These are phyloP conservation scores for Saturnispora sekii DNA, from an alignment of 805 yeast genomes.

Conservation along the genomic window DNA sequence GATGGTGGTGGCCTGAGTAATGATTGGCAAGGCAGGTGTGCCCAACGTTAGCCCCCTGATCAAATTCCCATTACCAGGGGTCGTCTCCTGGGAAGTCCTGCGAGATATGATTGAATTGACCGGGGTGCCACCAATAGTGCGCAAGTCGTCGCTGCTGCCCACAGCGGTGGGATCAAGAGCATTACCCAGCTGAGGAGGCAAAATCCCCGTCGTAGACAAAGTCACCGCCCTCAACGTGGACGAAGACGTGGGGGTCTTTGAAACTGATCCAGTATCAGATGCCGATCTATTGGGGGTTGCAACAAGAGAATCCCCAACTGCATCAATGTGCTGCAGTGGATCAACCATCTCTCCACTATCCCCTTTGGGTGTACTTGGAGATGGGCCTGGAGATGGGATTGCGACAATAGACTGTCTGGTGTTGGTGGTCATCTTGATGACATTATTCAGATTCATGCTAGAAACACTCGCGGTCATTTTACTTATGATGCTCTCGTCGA, in stretches of 20 bases:
- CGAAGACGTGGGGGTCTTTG: constrained; percentile 1
- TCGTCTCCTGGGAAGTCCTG: constrained; percentile 13
- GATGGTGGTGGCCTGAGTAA: constrained; percentile 29
- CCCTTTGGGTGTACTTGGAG: no score
- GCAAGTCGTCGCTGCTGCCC: constrained; percentile 3
- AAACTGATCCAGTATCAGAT: no score
- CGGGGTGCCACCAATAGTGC: background rate
- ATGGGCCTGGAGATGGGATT: constrained; percentile 1
- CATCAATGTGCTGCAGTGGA: background rate
- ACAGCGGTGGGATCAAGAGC: background rate
- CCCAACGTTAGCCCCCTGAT: constrained; percentile 23
- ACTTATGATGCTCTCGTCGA: constrained; percentile 28
- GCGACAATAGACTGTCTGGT: constrained; percentile 14
- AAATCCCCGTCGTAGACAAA: background rate
- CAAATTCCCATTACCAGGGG: constrained; percentile 18
- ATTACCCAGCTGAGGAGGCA: constrained; percentile 1
- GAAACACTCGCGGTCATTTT: constrained; percentile 31
- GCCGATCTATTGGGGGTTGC: no score
- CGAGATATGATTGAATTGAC: constrained; percentile 7
- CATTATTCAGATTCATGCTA: constrained; percentile 24
- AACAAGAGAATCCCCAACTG: no score
- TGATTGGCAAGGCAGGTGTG: constrained; percentile 28
- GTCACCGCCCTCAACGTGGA: constrained; percentile 1
- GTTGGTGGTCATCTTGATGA: constrained; percentile 15
- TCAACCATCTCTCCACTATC: no score